Base-by-base conservation (phyloP, 805 yeast species). In the Nakazawaea laoshanensis region DNA sequence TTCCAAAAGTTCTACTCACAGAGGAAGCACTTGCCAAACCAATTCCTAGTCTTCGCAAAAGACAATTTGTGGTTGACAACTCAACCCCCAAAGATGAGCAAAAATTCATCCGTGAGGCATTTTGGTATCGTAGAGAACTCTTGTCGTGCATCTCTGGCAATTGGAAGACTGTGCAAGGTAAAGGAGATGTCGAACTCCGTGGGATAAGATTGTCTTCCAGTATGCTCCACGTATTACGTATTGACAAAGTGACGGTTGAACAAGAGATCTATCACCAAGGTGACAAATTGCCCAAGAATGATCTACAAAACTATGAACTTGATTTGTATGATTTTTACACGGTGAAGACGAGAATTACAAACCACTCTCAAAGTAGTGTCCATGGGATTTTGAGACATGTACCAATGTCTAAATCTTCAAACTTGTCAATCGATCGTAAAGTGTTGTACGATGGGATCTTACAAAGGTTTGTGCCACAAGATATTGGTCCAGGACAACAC, bases 81-180 rank as follows among this genome's bases (percentile, higher is more conserved):
- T 70, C 59, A 39, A 59, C 70, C 5, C 61, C 72, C 0, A 69
- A 63, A 30, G 75, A 71, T 7, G 85, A 82, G 39, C 77, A 69
- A 22, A 45, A 45, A 27, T 68, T 62, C 33, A 69, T 74, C 55
- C 63, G 74, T 36, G 77, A 75, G 40, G 58, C 71, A 2, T 92
- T 87, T 52, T 89, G 98, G 98, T 70, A 81, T 41, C 59, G 94
- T 37, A 75, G 80, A 36, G 66, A 67, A 39, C 50, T 92, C 1
- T 57, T 89, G 33, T 61, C 67, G 29, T 59, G 61, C 11, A 44
- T 92, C 4, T 51, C 56, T 3, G 95, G 95, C 2, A 45, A 52
- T 2, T 89, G 98, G 98, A 46, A 45, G 15, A 3, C 27, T 30
- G 18, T 19, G 9, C 29, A 34, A 24, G 53, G 77, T 19, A 32